Evolutionary conservation across 768 basidiomycete genomes (phyloP).

Genomic region (Auricularia auricula-judae): DNA sequence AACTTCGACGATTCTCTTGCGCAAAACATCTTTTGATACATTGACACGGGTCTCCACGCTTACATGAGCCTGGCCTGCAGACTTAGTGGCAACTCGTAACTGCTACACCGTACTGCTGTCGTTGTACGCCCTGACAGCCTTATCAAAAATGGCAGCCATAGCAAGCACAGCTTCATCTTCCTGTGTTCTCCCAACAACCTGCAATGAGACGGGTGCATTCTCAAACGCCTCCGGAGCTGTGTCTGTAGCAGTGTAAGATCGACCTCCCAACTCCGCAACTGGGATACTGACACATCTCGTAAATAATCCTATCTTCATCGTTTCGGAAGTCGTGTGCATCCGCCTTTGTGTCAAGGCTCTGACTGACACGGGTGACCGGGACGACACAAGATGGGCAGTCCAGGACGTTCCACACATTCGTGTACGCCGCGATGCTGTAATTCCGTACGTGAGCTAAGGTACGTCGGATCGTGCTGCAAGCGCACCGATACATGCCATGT

Average conservation of each 20-base stretch:
- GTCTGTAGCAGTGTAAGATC: conserved; percentile 26
- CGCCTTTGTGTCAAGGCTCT: conserved; percentile 35
- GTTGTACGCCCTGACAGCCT: no score
- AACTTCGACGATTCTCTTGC: no score
- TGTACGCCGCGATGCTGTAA: conserved; percentile 39
- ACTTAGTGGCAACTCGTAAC: no score
- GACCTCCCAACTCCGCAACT: neutral
- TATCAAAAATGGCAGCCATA: conserved; percentile 30
- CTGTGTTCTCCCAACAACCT: conserved; percentile 55
- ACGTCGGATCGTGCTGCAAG: conserved; percentile 2
- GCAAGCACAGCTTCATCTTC: conserved; percentile 69
- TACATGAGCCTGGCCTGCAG: no score
- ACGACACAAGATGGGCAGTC: conserved; percentile 54
- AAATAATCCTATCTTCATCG: conserved; percentile 34
- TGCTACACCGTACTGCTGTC: no score
- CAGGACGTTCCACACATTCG: conserved; percentile 54
- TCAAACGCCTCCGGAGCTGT: conserved; percentile 37
- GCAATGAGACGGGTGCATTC: conserved; percentile 52
- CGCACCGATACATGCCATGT: conserved; percentile 48
- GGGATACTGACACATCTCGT: conserved; percentile 40
- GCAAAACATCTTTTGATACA: no score
- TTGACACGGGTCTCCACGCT: no score
- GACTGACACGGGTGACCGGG: conserved; percentile 55
- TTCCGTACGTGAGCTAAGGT: neutral
- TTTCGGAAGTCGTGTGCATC: conserved; percentile 37